Base-by-base conservation (phyloP, 768 basidiomycete species). In the Amanita exitialis region DNA sequence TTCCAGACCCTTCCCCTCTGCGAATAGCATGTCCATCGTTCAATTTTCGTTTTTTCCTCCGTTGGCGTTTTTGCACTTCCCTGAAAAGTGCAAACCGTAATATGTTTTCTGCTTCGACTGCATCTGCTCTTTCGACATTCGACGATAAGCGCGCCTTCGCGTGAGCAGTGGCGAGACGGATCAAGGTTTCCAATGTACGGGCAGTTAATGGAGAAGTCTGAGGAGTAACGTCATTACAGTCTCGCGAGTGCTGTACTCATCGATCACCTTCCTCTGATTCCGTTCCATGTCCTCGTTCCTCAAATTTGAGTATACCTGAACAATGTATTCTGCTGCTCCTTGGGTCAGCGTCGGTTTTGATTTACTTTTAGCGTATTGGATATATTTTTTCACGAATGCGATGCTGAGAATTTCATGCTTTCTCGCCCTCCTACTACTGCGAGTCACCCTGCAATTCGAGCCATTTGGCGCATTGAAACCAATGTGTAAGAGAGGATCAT, bases 21-120 rank as follows among this genome's bases (percentile, higher is more conserved):
- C 61, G 77, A 62, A 56, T 69, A 12, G 71, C 76, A 50, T 72
- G 76, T 4, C 85, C 86, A 47, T 72, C 79, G 62, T 90, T 88
- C 54, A 91, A 75, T 70, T 88, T 92, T 62, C 89, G 79, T 69
- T 90, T 88, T 76, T 95, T 96, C 55, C 82, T 71, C 56, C 81
- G 78, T 53, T 75, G 73, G 49, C 90, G 81, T 63, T 87, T 90
- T 42, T 90, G 79, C 15, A 99, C 95, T 65, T 99, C 95, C 63
- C 94, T 95, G 79, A 93, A 99, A 30, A 99, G 78, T 4, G 96
- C 96, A 67, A 92, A 99, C 18, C 94, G 86, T 66, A 99, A 83
- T 62, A 98, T 95, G 61, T 85, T 85, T 64, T 99, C 93, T 2
- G 96, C 96, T 37, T 86, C 84, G 58, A 75, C 76, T 15, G 96